phyloP scores from a whole-genome alignment of 2,329 filamentous ascomycete species.

The Aureobasidium sp. region DNA sequence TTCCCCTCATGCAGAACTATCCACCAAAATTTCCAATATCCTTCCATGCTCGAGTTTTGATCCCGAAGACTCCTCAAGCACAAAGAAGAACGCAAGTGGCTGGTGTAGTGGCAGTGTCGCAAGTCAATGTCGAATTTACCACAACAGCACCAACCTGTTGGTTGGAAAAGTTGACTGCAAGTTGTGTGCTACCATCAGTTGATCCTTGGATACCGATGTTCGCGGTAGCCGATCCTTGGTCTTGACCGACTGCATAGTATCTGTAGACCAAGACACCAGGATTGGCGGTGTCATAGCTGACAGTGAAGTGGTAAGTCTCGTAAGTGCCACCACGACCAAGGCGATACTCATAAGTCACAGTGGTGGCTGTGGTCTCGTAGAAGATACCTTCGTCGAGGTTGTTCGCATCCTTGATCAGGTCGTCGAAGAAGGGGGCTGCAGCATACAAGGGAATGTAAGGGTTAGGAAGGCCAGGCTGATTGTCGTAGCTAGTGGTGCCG shows the following conservation, averaged over 20 bases:
- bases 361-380: slow-evolving; percentile 20
- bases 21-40: background rate
- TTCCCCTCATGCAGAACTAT: background rate
- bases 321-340: slow-evolving; percentile 16
- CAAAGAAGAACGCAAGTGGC: background rate
- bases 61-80: too few species aligned
- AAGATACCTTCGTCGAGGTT: slow-evolving; percentile 22
- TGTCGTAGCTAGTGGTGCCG: slow-evolving; percentile 21
- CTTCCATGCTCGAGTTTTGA: too few species aligned
- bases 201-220: slow-evolving; percentile 13
- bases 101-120: slow-evolving; percentile 16
- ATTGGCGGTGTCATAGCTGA: slow-evolving; percentile 20
- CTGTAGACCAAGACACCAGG: slow-evolving; percentile 23
- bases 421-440: slow-evolving; percentile 26
- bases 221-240: slow-evolving; percentile 11
- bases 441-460: slow-evolving; percentile 20
- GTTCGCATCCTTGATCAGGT: slow-evolving; percentile 20
- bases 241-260: slow-evolving; percentile 21
- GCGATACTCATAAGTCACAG: slow-evolving; percentile 25
- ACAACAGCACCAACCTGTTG: slow-evolving; percentile 14
- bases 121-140: slow-evolving; percentile 19
- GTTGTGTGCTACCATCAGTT: slow-evolving; percentile 14
- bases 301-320: slow-evolving; percentile 24
- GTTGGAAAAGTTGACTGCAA: slow-evolving; percentile 19
- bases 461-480: slow-evolving; percentile 18